phyloP scores from a whole-genome alignment of 495 filamentous ascomycete genomes.

The Aspergillus campestris region DNA sequence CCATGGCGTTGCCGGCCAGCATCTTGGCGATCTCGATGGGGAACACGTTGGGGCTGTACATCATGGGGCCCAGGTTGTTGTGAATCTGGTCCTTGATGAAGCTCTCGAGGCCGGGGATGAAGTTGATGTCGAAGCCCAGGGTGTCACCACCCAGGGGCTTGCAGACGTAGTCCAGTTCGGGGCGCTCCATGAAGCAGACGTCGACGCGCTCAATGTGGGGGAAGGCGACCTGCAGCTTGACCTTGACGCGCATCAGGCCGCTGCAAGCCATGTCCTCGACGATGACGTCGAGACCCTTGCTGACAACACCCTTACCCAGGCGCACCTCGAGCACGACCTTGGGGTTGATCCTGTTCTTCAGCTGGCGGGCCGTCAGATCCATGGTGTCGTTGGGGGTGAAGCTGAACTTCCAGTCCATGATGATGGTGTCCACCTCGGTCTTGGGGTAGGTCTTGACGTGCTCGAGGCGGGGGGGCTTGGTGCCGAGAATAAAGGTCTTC shows the following conservation, averaged over 20 bases:
- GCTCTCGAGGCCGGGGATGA: constrained; percentile 84
- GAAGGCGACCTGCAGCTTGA: constrained; percentile 93
- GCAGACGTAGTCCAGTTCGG: constrained; percentile 88
- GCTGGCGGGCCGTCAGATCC: constrained; percentile 81
- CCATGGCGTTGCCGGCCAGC: constrained; percentile 88
- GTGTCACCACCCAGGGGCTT: constrained; percentile 94
- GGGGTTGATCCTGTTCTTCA: constrained; percentile 93
- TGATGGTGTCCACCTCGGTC: constrained; percentile 84
- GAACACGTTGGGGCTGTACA: constrained; percentile 96
- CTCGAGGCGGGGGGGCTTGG: constrained; percentile 91
- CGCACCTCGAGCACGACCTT: constrained; percentile 92
- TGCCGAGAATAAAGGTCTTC: constrained; percentile 84
- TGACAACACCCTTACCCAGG: constrained; percentile 87
- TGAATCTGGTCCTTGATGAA: constrained; percentile 98
- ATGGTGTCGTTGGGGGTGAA: constrained; percentile 92
- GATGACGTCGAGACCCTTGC: constrained; percentile 94
- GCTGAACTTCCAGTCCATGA: constrained; percentile 99
- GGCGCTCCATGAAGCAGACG: constrained; percentile 71
- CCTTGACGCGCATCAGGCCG: constrained; percentile 90
- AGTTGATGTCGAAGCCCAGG: constrained; percentile 97
- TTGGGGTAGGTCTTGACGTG: constrained; percentile 98
- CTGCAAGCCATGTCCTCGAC: constrained; percentile 96
- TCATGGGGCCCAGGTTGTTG: constrained; percentile 83
- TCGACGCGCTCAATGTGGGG: constrained; percentile 91
- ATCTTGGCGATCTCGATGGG: constrained; percentile 98